phyloP scores from a whole-genome alignment of 495 filamentous ascomycete genomes.

The Tirmania nivea region DNA sequence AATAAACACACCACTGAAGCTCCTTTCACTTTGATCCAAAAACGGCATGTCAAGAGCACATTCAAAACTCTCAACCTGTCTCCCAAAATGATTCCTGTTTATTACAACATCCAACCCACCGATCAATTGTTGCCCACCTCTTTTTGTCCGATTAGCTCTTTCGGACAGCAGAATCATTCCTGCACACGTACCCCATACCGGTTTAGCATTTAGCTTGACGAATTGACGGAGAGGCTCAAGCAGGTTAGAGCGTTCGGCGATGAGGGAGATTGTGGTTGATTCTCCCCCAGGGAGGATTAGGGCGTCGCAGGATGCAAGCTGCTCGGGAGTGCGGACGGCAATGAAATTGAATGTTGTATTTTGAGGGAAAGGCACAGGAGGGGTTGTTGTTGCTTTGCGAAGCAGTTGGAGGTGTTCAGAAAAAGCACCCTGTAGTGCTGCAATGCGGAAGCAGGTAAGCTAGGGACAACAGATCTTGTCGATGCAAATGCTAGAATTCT shows the following conservation, averaged over 20 bases:
- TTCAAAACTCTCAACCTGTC: slow-evolving; percentile 78
- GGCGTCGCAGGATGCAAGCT: slow-evolving; percentile 55
- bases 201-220: slow-evolving; percentile 68
- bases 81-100: slow-evolving; percentile 86
- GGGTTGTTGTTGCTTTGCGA: slow-evolving; percentile 33
- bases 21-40: slow-evolving; percentile 24
- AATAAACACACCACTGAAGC: slow-evolving; percentile 79
- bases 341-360: slow-evolving; percentile 34
- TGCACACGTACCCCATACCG: slow-evolving; percentile 91
- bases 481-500: too few species aligned
- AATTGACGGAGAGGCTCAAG: slow-evolving; percentile 75
- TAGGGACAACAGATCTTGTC: too few species aligned
- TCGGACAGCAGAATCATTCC: slow-evolving; percentile 83
- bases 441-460: not conserved
- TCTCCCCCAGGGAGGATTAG: slow-evolving; percentile 86
- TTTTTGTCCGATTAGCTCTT: slow-evolving; percentile 68
- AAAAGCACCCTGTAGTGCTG: slow-evolving; percentile 82
- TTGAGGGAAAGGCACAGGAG: slow-evolving; percentile 17
- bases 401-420: slow-evolving; percentile 67
- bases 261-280: slow-evolving; percentile 78
- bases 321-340: slow-evolving; percentile 54
- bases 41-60: slow-evolving; percentile 52
- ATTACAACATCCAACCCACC: slow-evolving; percentile 82
- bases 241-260: slow-evolving; percentile 57
- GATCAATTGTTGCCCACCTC: slow-evolving; percentile 80